A percentile compares a stretch with the other conserved stretches of the same genome.
These are phyloP conservation scores for Pseudovirgaria hyperparasitica DNA, from an alignment of 2,329 filamentous ascomycete genomes.

Conservation along the genomic window DNA sequence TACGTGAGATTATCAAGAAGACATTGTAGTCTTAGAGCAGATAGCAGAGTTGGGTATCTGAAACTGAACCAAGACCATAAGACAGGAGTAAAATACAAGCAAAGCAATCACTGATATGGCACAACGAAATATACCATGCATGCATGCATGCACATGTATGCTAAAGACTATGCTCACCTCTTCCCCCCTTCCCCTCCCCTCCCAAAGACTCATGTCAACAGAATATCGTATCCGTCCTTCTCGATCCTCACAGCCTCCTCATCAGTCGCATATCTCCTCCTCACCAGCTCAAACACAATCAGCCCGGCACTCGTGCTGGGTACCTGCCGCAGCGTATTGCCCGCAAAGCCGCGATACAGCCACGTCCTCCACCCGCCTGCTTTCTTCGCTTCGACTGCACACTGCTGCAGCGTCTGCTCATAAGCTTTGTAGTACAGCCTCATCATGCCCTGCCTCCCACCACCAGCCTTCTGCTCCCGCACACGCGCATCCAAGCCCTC, in stretches of 20 bases:
- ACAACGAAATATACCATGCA: too few relatives aligned
- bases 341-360: slow-evolving; percentile 61
- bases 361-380: slow-evolving; percentile 47
- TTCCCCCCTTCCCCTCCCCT: background rate
- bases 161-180: background rate
- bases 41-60: too few relatives aligned
- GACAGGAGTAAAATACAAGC: too few relatives aligned
- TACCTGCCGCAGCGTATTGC: slow-evolving; percentile 59
- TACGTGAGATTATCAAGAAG: too few relatives aligned
- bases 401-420: slow-evolving; percentile 51
- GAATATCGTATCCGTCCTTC: slow-evolving; percentile 59
- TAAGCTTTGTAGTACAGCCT: slow-evolving; percentile 60
- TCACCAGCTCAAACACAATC: slow-evolving; percentile 66
- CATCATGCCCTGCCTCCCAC: slow-evolving; percentile 38
- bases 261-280: slow-evolving; percentile 59
- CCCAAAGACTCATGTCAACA: slow-evolving; percentile 36
- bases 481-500: slow-evolving; percentile 50
- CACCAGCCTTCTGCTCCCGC: too few relatives aligned
- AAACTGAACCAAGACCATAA: too few relatives aligned
- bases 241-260: slow-evolving; percentile 30
- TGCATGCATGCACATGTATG: too few relatives aligned
- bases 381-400: slow-evolving; percentile 44
- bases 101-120: too few relatives aligned
- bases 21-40: too few relatives aligned
- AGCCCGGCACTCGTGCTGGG: slow-evolving; percentile 65